phyloP scores from a whole-genome alignment of 163 green algal species.

The Scenedesmus sp. region DNA sequence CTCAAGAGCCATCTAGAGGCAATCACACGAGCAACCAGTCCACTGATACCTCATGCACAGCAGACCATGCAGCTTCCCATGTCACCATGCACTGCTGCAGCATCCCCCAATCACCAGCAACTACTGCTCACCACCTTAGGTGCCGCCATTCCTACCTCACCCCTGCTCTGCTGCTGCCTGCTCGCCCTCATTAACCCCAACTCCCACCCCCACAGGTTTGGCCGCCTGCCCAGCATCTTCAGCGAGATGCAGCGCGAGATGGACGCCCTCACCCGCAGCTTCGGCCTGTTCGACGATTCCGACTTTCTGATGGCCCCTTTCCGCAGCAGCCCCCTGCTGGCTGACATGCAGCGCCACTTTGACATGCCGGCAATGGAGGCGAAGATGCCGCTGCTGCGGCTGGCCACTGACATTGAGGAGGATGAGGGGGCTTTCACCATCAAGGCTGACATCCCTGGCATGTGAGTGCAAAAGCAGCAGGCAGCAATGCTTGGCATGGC shows the following conservation, averaged over 20 bases:
- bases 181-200: neutral
- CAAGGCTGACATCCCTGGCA: constrained; percentile 50
- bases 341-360: neutral
- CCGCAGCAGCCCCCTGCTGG: neutral
- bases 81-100: neutral
- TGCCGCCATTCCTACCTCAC: neutral
- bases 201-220: neutral
- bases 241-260: constrained; percentile 51
- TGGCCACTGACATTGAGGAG: constrained; percentile 47
- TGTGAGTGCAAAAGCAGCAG: neutral
- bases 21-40: neutral
- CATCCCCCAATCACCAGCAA: neutral
- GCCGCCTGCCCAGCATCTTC: constrained; percentile 45
- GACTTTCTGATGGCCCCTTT: constrained; percentile 33
- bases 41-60: neutral
- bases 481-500: neutral
- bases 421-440: constrained; percentile 37
- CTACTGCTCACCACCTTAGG: neutral
- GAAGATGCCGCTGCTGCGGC: neutral
- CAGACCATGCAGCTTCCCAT: neutral
- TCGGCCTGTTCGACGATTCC: neutral
- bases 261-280: constrained; percentile 33
- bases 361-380: too few species aligned
- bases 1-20: neutral
- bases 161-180: neutral